Evolutionary conservation across 225 moss, liverwort and hornwort species (phyloP), one percentile per base, ranked within the genome.

Genomic region (Physcomitrium patens): DNA sequence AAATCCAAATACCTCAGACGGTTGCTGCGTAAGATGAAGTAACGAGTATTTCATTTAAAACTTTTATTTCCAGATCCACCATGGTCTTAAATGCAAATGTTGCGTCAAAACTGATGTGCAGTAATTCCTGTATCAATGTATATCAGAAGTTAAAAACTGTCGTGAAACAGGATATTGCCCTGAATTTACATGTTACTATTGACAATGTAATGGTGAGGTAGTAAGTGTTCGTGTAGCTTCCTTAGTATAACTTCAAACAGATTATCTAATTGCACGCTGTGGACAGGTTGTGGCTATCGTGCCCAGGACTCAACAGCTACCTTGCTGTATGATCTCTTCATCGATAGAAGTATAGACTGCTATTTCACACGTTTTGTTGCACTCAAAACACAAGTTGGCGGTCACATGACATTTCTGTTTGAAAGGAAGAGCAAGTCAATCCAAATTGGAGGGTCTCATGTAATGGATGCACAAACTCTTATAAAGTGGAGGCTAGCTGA

Each of bases 211-310:
- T 14, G 10, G 18, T 8, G 1, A 50, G 42, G 3, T 14, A 9
- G 7, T 0, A 0, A 57, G n/a, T 15, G 18, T 48, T 12, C 18
- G 2, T 8, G 3, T 14, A n/a, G 58, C 4, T 0, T 2, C 10
- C 0, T 26, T 28, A 42, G 11, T 0, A 53, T 49, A 18, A 9
- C 42, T 62, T 16, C 43, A 55, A 48, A 75, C 8, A 55, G 7
- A 24, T 8, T 20, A 12, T 22, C 20, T 19, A n/a, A 37, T 58
- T 64, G 55, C 63, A 27, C 48, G 17, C 26, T 57, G 45, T 75
- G 67, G n/a, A 42, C 81, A 94, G 91, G 91, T 52, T 81, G 91
- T 65, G 91, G 88, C 16, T 94, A 86, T 28, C 62, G 68, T 54
- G 77, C 63, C 7, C 75, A 47, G 20, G 83, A 76, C 68, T 9